Base-by-base conservation (phyloP, 2,329 filamentous ascomycete species). In the Alternaria sp. region DNA sequence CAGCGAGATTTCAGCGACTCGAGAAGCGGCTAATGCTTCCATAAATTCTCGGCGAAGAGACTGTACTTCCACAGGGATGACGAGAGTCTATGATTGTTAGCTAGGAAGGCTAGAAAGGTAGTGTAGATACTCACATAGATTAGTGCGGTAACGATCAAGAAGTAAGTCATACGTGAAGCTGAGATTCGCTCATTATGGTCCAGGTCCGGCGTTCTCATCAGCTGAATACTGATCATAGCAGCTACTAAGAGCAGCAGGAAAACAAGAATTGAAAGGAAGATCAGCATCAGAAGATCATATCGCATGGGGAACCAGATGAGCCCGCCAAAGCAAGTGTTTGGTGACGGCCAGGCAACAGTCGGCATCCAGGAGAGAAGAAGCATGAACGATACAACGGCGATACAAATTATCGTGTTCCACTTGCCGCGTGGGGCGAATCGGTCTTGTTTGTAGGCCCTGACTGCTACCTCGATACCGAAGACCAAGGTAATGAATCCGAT, bases 141-240 rank as follows among this genome's bases (percentile, higher is more conserved):
- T 87, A 80, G 77, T 58, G 88, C 80, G 15, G 84, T 87, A 56
- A 90, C 75, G 2, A 84, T 77, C 66, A 91, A 81, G 73, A 90
- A 92, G 75, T 90, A 92, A 11, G 90, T 87, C 88, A 92, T 91
- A 63, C 88, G 84, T 7, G 89, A 91, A 5, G 90, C 89, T 33
- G 87, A 84, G 61, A 88, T 84, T 50, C 90, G 83, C 75, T 92
- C 88, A 15, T 85, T 82, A 20, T 84, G 81, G 43, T 89, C 87
- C 55, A 91, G 83, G 15, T 83, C 82, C 14, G 83, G 79, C 62
- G 84, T 85, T 33, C 83, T 84, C 67, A 85, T 85, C 23, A 92
- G 80, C 64, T 86, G 87, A 43, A 86, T 75, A 72, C 87, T 89
- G 54, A 91, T 85, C 25, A 85, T 77, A 12, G 84, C 71, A n/a